Percentiles rank a stretch among this genome's conserved stretches.
These are phyloP conservation scores for Caryopteris hybrid DNA, from an alignment of 305 asterid species.

Conservation along the genomic window DNA sequence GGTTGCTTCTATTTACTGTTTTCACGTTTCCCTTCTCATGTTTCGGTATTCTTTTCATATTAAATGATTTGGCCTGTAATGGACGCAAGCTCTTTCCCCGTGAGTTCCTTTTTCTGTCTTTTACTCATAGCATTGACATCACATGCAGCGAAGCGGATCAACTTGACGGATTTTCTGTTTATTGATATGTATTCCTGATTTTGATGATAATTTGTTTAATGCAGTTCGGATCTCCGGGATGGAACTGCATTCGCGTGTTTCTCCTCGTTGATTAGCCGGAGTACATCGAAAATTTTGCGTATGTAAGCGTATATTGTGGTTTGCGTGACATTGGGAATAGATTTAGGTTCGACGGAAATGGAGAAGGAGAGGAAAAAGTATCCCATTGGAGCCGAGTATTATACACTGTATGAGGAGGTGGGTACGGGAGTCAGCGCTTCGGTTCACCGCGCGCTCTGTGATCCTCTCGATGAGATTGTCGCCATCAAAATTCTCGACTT, in stretches of 20 bases:
- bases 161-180: background rate
- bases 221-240: slow-evolving; percentile 35
- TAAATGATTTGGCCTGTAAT: slow-evolving; percentile 15
- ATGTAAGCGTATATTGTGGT: background rate
- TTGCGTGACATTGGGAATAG: background rate
- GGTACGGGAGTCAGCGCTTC: slow-evolving; percentile 75
- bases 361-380: slow-evolving; percentile 79
- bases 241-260: slow-evolving; percentile 34
- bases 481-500: slow-evolving; percentile 92
- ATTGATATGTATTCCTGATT: background rate
- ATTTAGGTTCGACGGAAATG: slow-evolving; percentile 26
- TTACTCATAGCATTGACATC: slow-evolving; percentile 20
- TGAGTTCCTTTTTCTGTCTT: slow-evolving; percentile 26
- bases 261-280: slow-evolving; percentile 27
- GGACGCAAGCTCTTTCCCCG: slow-evolving; percentile 38
- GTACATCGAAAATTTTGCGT: background rate
- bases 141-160: slow-evolving; percentile 28
- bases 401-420: too few species aligned
- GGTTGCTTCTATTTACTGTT: slow-evolving; percentile 29
- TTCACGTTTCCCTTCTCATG: slow-evolving; percentile 23
- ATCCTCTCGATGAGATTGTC: slow-evolving; percentile 54
- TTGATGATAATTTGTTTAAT: slow-evolving; percentile 22
- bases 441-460: slow-evolving; percentile 81
- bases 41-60: background rate
- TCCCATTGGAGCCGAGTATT: slow-evolving; percentile 34